A percentile compares a stretch with the other conserved stretches of the same genome.
Evolutionary conservation across 1,284 basidiomycete species (phyloP).

Genomic region (Pseudomicrostroma phylloplanum): DNA sequence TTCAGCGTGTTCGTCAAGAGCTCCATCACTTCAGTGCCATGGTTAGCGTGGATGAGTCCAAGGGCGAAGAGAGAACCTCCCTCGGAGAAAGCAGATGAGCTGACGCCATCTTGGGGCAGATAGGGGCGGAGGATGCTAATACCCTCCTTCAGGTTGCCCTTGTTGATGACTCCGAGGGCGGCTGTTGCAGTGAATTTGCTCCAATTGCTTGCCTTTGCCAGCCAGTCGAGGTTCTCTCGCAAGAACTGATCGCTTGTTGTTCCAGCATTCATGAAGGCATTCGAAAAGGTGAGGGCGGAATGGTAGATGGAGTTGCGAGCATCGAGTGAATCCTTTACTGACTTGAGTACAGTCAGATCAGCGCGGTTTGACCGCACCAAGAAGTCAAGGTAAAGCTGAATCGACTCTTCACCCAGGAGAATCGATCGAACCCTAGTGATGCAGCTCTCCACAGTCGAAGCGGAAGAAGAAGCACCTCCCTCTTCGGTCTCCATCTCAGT

Average conservation of each 20-base stretch:
- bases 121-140: slow-evolving; percentile 46
- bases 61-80: slow-evolving; percentile 49
- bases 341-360: slow-evolving; percentile 47
- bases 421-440: slow-evolving; percentile 39
- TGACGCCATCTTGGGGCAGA: slow-evolving; percentile 45
- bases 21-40: slow-evolving; percentile 47
- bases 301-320: slow-evolving; percentile 50
- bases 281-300: slow-evolving; percentile 48
- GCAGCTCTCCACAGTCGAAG: slow-evolving; percentile 24
- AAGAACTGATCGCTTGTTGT: slow-evolving; percentile 50
- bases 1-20: slow-evolving; percentile 46
- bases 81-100: slow-evolving; percentile 47
- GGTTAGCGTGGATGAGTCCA: slow-evolving; percentile 49
- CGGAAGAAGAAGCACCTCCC: slow-evolving; percentile 14
- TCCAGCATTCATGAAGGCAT: slow-evolving; percentile 50
- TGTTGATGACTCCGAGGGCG: slow-evolving; percentile 49
- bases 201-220: slow-evolving; percentile 51
- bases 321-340: slow-evolving; percentile 47
- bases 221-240: slow-evolving; percentile 50
- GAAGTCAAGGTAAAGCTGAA: slow-evolving; percentile 49
- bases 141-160: slow-evolving; percentile 48
- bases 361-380: slow-evolving; percentile 46
- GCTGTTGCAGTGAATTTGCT: slow-evolving; percentile 51
- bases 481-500: slow-evolving; percentile 1
- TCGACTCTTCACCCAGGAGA: slow-evolving; percentile 46